These are phyloP conservation scores for Chlorella sp. DNA, from an alignment of 139 green algal genomes.

Conservation along the genomic window DNA sequence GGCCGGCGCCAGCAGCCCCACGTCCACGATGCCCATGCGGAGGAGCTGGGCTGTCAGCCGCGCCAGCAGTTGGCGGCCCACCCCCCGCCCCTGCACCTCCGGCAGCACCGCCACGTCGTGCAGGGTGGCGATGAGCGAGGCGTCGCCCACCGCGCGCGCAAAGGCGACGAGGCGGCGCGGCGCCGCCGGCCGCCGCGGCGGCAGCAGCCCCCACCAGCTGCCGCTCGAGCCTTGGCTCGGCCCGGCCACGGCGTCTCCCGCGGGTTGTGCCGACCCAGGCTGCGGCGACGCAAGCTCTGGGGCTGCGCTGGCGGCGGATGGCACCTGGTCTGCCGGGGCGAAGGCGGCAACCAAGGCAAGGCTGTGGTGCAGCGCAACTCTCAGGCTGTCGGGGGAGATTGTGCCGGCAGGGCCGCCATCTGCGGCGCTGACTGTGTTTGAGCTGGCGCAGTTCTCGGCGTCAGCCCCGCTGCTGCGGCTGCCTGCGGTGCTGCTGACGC, in stretches of 20 bases:
- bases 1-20: slow-evolving; percentile 23
- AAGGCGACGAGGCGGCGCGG: slow-evolving; percentile 37
- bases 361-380: slow-evolving; percentile 18
- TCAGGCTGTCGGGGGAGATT: not conserved
- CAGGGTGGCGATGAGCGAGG: slow-evolving; percentile 36
- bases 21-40: slow-evolving; percentile 4
- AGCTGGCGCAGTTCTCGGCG: not conserved
- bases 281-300: slow-evolving; percentile 1
- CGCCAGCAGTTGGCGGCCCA: slow-evolving; percentile 27
- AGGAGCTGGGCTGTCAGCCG: slow-evolving; percentile 16
- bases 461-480: not conserved
- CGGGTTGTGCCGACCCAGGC: not conserved
- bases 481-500: not conserved
- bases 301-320: no score
- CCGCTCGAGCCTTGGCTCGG: not conserved
- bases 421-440: not conserved
- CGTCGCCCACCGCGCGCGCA: slow-evolving; percentile 38
- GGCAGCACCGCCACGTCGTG: slow-evolving; percentile 39
- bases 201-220: not conserved
- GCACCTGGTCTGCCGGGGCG: not conserved
- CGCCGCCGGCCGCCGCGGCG: not conserved
- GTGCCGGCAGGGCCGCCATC: not conserved
- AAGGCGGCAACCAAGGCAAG: slow-evolving; percentile 21
- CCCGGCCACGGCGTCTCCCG: not conserved
- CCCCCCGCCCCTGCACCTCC: slow-evolving; percentile 19